phyloP scores from a whole-genome alignment of 2,329 filamentous ascomycete species.

The Phoma sp. region DNA sequence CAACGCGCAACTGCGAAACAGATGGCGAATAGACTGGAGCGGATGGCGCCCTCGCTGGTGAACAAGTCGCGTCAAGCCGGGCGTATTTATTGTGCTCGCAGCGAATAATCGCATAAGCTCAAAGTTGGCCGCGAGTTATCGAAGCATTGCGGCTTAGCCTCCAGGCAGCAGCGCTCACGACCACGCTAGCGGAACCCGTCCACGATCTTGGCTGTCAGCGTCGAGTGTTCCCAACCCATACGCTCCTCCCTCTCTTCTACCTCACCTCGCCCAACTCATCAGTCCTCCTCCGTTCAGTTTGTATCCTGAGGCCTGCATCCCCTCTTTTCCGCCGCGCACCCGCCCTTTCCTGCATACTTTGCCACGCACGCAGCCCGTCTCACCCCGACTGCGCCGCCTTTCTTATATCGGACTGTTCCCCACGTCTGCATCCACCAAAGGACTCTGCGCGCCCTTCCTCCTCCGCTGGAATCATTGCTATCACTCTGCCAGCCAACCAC shows the following conservation, averaged over 20 bases:
- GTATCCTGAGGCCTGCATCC: slow-evolving; percentile 41
- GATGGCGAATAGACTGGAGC: slow-evolving; percentile 18
- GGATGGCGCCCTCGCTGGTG: slow-evolving; percentile 16
- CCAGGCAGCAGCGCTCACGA: slow-evolving; percentile 34
- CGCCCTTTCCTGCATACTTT: slow-evolving; percentile 32
- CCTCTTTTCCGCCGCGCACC: slow-evolving; percentile 28
- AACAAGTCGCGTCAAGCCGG: slow-evolving; percentile 24
- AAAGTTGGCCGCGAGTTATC: slow-evolving; percentile 30
- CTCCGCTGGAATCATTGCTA: slow-evolving; percentile 22
- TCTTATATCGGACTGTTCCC: slow-evolving; percentile 36
- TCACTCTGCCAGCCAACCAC: slow-evolving; percentile 17
- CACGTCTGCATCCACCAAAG: slow-evolving; percentile 29
- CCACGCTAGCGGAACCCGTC: slow-evolving; percentile 10
- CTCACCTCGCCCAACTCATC: slow-evolving; percentile 30
- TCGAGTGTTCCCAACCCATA: slow-evolving; percentile 14
- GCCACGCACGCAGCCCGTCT: slow-evolving; percentile 39
- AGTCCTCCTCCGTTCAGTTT: slow-evolving; percentile 23
- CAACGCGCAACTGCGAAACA: slow-evolving; percentile 18
- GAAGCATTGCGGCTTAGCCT: slow-evolving; percentile 32
- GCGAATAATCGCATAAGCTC: slow-evolving; percentile 32
- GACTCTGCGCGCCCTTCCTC: slow-evolving; percentile 41
- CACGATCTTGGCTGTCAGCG: slow-evolving; percentile 26
- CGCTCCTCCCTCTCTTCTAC: slow-evolving; percentile 26
- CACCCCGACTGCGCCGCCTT: slow-evolving; percentile 44
- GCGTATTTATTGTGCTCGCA: slow-evolving; percentile 23